A percentile compares a stretch with the other conserved stretches of the same genome.
Conservation (phyloP, 2,329 filamentous ascomycete species). For the Colletotrichum tropicicola region DNA sequence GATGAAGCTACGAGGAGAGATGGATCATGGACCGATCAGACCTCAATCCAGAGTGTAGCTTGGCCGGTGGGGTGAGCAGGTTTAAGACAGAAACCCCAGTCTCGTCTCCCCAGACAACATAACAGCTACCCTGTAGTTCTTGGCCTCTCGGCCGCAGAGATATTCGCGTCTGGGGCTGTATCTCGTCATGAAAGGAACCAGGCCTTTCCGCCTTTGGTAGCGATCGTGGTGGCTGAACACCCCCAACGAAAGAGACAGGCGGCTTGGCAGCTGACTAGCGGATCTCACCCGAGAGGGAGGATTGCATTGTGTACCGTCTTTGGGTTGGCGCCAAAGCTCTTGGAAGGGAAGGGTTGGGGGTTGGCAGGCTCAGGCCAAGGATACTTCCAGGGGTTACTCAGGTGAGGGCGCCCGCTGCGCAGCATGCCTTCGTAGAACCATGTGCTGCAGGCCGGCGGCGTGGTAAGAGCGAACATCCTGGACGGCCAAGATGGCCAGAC, state of each 20-base stretch:
- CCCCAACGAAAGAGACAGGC: not conserved
- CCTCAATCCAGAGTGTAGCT: no score
- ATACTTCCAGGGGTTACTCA: no score
- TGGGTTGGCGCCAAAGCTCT: not conserved
- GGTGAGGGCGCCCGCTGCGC: not conserved
- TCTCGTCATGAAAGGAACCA: not conserved
- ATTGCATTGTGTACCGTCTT: not conserved
- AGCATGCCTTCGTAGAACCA: not conserved
- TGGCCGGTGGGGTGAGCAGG: not conserved
- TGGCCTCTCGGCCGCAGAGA: not conserved
- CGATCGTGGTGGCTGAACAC: not conserved
- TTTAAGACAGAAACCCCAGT: not conserved
- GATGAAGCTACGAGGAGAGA: not conserved
- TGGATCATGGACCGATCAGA: not conserved
- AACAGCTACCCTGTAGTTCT: not conserved
- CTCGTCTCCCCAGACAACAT: not conserved
- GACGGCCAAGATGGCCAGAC: not conserved
- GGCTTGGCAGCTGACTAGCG: not conserved
- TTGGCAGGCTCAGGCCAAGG: conserved; percentile 8
- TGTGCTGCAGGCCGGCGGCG: not conserved
- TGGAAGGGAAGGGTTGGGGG: not conserved
- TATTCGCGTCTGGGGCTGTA: not conserved
- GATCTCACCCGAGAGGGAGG: not conserved
- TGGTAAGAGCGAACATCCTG: not conserved
- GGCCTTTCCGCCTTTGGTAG: not conserved